Percentiles rank a stretch among this genome's conserved stretches.
Evolutionary conservation across 139 green algal species (phyloP).

Genomic region (Micractinium sp.): DNA sequence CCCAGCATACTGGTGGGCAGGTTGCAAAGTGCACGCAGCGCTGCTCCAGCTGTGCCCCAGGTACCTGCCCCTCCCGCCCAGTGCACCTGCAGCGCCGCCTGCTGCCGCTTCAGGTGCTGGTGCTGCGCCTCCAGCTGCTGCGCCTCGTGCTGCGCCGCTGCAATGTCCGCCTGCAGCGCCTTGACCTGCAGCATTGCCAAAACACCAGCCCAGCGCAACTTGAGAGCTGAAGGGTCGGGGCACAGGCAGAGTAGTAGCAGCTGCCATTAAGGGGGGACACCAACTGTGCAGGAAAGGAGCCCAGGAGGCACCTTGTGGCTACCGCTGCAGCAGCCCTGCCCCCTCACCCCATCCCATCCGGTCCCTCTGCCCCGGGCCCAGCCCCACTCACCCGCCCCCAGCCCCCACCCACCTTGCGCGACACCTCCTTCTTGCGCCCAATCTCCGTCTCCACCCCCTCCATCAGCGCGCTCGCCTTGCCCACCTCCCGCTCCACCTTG

Average conservation of each 20-base stretch:
- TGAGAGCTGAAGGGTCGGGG: not conserved
- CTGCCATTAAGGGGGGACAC: not conserved
- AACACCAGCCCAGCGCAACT: not conserved
- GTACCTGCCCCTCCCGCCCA: not conserved
- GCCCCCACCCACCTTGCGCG: slow-evolving; percentile 41
- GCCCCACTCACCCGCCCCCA: not conserved
- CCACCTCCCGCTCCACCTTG: slow-evolving; percentile 75
- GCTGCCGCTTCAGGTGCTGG: slow-evolving; percentile 69
- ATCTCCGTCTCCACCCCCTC: slow-evolving; percentile 70
- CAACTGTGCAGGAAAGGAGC: not conserved
- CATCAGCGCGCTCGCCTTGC: slow-evolving; percentile 66
- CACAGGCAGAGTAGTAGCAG: not conserved
- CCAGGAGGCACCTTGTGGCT: not conserved
- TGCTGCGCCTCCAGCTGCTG: slow-evolving; percentile 60
- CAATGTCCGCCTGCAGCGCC: slow-evolving; percentile 36
- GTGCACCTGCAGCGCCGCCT: slow-evolving; percentile 43
- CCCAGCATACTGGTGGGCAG: not conserved
- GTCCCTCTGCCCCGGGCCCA: not conserved
- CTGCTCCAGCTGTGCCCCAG: no score
- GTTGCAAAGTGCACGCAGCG: not conserved
- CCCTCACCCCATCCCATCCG: not conserved
- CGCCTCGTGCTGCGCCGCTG: slow-evolving; percentile 58
- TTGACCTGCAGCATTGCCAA: slow-evolving; percentile 40
- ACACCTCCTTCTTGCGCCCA: slow-evolving; percentile 75
- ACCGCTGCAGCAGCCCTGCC: no score